Evolutionary conservation across 2,329 filamentous ascomycete species (phyloP).

Genomic region (Aspergillus pseudotamarii): DNA sequence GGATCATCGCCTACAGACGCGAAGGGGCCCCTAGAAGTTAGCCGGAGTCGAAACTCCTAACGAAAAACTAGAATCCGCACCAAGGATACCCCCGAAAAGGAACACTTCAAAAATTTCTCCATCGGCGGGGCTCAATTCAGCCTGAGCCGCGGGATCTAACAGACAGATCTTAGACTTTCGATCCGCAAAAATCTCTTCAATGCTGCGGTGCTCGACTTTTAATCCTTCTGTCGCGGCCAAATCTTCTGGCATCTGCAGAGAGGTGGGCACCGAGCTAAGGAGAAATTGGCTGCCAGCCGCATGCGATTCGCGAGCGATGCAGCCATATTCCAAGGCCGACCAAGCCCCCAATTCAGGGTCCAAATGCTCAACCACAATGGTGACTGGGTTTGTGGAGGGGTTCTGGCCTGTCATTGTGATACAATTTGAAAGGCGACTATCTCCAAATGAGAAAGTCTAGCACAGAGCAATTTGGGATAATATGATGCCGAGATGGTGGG

Average conservation of each 20-base stretch:
- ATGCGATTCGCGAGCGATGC: constrained; percentile 81
- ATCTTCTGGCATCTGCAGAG: constrained; percentile 62
- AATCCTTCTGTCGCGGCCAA: constrained; percentile 66
- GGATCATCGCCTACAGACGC: constrained; percentile 80
- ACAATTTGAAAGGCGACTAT: not conserved
- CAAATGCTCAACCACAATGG: constrained; percentile 94
- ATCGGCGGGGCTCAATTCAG: constrained; percentile 83
- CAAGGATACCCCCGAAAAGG: constrained; percentile 92
- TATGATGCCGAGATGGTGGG: not conserved
- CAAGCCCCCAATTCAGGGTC: constrained; percentile 91
- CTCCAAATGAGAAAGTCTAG: not conserved
- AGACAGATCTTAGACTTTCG: constrained; percentile 80
- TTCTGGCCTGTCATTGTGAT: constrained; percentile 29
- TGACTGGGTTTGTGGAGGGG: constrained; percentile 55
- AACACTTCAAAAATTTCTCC: constrained; percentile 84
- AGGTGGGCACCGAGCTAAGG: constrained; percentile 75
- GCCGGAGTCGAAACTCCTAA: not conserved
- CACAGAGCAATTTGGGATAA: not conserved
- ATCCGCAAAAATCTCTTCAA: constrained; percentile 77
- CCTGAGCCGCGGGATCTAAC: constrained; percentile 79
- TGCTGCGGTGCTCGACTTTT: constrained; percentile 71
- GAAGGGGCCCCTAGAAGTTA: constrained; percentile 8
- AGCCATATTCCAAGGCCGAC: constrained; percentile 90
- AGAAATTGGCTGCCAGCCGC: constrained; percentile 70
- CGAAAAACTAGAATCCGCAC: constrained; percentile 52